Percentiles rank a stretch among this genome's conserved stretches.
These are phyloP conservation scores for Lasiosphaeria hispida DNA, from an alignment of 495 filamentous ascomycete species.

Conservation along the genomic window DNA sequence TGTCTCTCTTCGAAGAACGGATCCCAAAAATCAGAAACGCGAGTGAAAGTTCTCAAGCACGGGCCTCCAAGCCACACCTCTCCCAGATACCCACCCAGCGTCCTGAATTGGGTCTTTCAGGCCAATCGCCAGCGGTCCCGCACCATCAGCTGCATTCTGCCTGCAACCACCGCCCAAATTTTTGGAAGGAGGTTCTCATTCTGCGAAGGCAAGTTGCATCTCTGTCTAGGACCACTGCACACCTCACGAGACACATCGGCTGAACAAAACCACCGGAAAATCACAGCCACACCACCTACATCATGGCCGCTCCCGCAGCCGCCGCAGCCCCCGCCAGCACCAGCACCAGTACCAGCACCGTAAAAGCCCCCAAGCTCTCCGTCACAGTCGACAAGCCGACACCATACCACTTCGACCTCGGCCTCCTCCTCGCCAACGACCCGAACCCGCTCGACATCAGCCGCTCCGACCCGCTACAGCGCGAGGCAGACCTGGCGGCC, in stretches of 20 bases:
- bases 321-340: slow-evolving; percentile 33
- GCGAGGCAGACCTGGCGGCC: slow-evolving; percentile 58
- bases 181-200: slow-evolving; percentile 18
- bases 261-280: not conserved
- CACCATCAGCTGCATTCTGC: slow-evolving; percentile 19
- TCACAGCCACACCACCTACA: not conserved
- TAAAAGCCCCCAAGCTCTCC: slow-evolving; percentile 39
- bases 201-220: not conserved
- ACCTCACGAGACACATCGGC: not conserved
- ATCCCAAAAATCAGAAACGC: slow-evolving; percentile 20
- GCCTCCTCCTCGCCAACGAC: slow-evolving; percentile 77
- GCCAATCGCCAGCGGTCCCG: slow-evolving; percentile 17
- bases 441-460: slow-evolving; percentile 68
- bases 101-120: not conserved
- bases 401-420: slow-evolving; percentile 90
- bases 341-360: slow-evolving; percentile 13
- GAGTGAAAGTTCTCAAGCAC: slow-evolving; percentile 18
- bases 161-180: slow-evolving; percentile 32
- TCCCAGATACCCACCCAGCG: not conserved
- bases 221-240: not conserved
- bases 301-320: not conserved
- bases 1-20: not conserved
- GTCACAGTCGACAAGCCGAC: slow-evolving; percentile 77
- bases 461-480: slow-evolving; percentile 40
- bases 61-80: slow-evolving; percentile 7